Conservation (phyloP, 352 stramenopile species). For the Phytopythium mirpurense region DNA sequence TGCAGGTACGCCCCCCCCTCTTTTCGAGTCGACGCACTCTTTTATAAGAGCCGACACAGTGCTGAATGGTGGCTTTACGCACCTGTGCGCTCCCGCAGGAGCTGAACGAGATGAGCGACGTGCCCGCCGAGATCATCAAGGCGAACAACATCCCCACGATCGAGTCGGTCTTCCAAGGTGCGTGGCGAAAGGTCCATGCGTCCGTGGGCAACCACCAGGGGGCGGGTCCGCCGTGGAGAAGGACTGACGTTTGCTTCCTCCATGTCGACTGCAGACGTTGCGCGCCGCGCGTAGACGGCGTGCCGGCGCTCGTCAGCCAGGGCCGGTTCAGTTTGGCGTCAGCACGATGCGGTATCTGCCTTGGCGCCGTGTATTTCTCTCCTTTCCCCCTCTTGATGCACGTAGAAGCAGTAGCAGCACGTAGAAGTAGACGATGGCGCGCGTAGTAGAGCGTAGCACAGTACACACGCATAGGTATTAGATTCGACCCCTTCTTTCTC, state of each 20-base stretch:
- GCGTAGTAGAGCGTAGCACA: not conserved
- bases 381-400: constrained; percentile 13
- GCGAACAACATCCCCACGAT: constrained; percentile 76
- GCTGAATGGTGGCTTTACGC: too few species aligned
- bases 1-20: constrained; percentile 50
- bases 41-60: too few species aligned
- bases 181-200: too few species aligned
- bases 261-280: constrained; percentile 5
- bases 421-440: constrained; percentile 5
- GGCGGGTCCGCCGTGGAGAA: too few species aligned
- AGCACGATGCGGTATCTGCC: not conserved
- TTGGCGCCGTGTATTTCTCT: constrained; percentile 6
- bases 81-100: too few species aligned
- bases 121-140: constrained; percentile 67
- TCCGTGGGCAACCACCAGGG: too few species aligned
- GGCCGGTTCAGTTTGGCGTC: too few species aligned
- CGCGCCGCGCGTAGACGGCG: constrained; percentile 4
- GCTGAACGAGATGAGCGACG: constrained; percentile 80
- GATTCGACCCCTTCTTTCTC: not conserved
- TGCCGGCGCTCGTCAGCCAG: not conserved
- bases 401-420: constrained; percentile 14
- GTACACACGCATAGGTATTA: constrained; percentile 3
- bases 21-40: too few species aligned
- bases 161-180: constrained; percentile 68
- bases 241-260: not conserved